A percentile compares a stretch with the other conserved stretches of the same genome.
Conservation (phyloP, 2,329 filamentous ascomycete species). For the Elsinoe arachidis region DNA sequence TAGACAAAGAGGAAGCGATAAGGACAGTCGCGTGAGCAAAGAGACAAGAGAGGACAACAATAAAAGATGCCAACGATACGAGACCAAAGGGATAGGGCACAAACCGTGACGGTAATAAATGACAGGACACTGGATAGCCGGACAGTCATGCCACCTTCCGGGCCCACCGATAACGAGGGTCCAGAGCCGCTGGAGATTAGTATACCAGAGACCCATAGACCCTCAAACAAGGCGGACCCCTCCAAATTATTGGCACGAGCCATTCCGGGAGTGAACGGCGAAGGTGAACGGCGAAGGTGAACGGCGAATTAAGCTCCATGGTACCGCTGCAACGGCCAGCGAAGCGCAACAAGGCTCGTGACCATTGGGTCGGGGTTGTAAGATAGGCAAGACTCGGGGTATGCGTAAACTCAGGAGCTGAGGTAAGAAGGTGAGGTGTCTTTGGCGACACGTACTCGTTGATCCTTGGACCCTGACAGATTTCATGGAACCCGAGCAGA, state of each 20-base stretch:
- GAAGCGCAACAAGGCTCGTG: slow-evolving; percentile 1
- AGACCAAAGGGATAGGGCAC: neutral
- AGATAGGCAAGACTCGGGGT: slow-evolving; percentile 7
- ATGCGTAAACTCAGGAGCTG: neutral
- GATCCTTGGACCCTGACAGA: neutral
- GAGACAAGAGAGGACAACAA: neutral
- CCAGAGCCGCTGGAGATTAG: slow-evolving; percentile 10
- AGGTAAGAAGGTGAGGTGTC: slow-evolving; percentile 1
- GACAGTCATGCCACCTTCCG: neutral
- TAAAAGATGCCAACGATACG: neutral
- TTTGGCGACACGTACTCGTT: neutral
- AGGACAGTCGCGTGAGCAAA: neutral
- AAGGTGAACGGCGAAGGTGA: neutral
- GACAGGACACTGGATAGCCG: neutral
- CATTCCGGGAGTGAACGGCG: neutral
- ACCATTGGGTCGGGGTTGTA: neutral
- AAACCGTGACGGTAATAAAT: slow-evolving; percentile 9
- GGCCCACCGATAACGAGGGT: slow-evolving; percentile 9
- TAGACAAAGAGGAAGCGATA: neutral
- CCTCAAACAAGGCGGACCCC: slow-evolving; percentile 4
- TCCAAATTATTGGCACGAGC: slow-evolving; percentile 3
- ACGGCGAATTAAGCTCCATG: slow-evolving; percentile 5
- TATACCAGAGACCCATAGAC: neutral
- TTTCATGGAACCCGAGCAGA: neutral
- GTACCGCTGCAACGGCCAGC: slow-evolving; percentile 1